Evolutionary conservation across 2,329 filamentous ascomycete species (phyloP).

Genomic region (Catunica adiposa): DNA sequence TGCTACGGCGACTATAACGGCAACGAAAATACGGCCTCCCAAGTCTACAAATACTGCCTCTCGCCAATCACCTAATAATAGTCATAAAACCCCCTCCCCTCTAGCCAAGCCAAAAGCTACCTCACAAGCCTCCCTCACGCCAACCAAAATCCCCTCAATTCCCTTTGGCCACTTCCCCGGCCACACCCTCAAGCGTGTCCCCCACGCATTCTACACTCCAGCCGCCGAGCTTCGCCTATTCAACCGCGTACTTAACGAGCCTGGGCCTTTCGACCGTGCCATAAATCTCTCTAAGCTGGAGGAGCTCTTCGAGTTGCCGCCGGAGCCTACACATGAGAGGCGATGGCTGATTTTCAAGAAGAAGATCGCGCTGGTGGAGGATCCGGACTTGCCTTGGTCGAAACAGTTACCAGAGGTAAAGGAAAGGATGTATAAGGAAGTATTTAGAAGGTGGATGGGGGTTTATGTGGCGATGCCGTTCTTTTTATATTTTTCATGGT

Average conservation of each 20-base stretch:
- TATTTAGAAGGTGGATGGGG: slow-evolving; percentile 11
- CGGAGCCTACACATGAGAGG: not conserved
- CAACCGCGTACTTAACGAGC: not conserved
- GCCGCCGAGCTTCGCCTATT: not conserved
- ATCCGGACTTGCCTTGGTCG: slow-evolving; percentile 7
- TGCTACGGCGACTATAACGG: not conserved
- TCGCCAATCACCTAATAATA: not conserved
- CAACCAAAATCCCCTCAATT: not conserved
- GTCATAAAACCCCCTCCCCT: not conserved
- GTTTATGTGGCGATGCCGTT: slow-evolving; percentile 11
- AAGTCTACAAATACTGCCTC: not conserved
- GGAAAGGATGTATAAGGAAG: slow-evolving; percentile 12
- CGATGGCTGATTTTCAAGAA: not conserved
- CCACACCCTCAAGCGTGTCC: not conserved
- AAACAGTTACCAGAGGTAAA: slow-evolving; percentile 10
- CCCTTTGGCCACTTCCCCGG: not conserved
- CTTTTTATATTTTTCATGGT: slow-evolving; percentile 10
- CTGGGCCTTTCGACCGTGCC: not conserved
- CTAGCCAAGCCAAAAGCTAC: too few relatives aligned
- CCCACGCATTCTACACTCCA: not conserved
- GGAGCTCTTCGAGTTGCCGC: not conserved
- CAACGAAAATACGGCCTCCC: not conserved
- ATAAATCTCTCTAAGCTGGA: not conserved
- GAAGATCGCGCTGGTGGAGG: slow-evolving; percentile 4
- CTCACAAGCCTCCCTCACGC: not conserved